Conservation (phyloP, 2,329 filamentous ascomycete genomes). For the Aspergillus brasiliensis region DNA sequence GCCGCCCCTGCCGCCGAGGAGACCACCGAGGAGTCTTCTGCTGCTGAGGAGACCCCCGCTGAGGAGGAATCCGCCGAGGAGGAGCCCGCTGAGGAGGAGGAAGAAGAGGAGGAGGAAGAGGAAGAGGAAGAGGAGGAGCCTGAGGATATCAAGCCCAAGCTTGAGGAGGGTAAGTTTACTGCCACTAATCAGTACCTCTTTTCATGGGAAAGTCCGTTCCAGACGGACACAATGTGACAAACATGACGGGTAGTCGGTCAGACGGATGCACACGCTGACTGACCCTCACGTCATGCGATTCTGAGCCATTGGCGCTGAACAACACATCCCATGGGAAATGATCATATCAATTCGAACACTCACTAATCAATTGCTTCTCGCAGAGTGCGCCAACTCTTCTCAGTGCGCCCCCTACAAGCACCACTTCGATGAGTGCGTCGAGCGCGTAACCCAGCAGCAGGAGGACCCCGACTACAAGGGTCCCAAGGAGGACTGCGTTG, state of each 20-base stretch:
- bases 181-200: too few species aligned
- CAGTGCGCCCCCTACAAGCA: conserved; percentile 88
- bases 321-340: background rate
- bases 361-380: conserved; percentile 13
- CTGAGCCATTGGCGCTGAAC: background rate
- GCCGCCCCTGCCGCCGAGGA: conserved; percentile 54
- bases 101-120: conserved; percentile 73
- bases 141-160: conserved; percentile 80
- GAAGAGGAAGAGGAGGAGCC: conserved; percentile 82
- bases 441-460: conserved; percentile 74
- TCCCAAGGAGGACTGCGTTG: conserved; percentile 91
- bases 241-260: background rate
- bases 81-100: conserved; percentile 60
- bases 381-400: conserved; percentile 88
- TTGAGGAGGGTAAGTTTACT: conserved; percentile 81
- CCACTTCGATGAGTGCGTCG: conserved; percentile 97
- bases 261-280: background rate
- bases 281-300: background rate
- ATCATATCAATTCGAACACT: background rate
- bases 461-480: conserved; percentile 72
- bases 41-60: conserved; percentile 48
- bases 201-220: too few species aligned
- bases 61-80: conserved; percentile 54
- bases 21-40: conserved; percentile 53
- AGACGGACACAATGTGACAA: too few species aligned